Conservation (phyloP, 2,329 filamentous ascomycete species). For the Pseudogymnoascus sp. region DNA sequence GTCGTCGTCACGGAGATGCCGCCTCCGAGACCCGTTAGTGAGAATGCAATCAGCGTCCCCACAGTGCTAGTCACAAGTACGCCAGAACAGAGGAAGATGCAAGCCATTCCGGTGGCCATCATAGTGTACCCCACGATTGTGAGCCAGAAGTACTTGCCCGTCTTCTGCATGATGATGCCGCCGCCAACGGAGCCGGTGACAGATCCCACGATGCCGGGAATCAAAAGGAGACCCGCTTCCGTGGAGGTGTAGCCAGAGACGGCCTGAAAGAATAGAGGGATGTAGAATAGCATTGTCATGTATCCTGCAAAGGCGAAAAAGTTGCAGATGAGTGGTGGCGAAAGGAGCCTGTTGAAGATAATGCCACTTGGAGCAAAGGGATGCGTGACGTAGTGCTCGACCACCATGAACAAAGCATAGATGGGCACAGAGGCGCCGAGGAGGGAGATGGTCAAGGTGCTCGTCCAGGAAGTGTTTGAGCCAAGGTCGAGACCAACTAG, state of each 20-base stretch:
- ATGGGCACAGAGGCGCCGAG: conserved; percentile 48
- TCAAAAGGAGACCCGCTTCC: conserved; percentile 53
- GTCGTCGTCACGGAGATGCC: conserved; percentile 61
- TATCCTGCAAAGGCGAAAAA: conserved; percentile 60
- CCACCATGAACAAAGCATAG: conserved; percentile 57
- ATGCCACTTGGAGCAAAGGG: conserved; percentile 70
- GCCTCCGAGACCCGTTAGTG: conserved; percentile 41
- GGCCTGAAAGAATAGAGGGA: conserved; percentile 73
- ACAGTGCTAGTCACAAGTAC: conserved; percentile 39
- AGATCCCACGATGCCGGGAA: conserved; percentile 55
- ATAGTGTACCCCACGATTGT: conserved; percentile 49
- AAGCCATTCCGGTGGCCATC: conserved; percentile 45
- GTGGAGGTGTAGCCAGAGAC: conserved; percentile 57
- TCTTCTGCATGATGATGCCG: conserved; percentile 60
- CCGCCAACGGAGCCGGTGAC: conserved; percentile 57
- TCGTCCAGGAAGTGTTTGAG: conserved; percentile 61
- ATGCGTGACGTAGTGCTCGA: conserved; percentile 61
- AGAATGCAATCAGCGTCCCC: conserved; percentile 49
- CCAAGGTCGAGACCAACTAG: conserved; percentile 65
- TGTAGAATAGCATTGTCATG: conserved; percentile 55
- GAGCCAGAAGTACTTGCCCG: conserved; percentile 63
- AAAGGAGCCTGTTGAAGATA: conserved; percentile 57
- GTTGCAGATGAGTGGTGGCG: conserved; percentile 62
- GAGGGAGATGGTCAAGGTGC: conserved; percentile 48
- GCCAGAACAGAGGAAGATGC: conserved; percentile 51